phyloP scores from a whole-genome alignment of 2,329 filamentous ascomycete species.

The Trichoderma arundinaceum region DNA sequence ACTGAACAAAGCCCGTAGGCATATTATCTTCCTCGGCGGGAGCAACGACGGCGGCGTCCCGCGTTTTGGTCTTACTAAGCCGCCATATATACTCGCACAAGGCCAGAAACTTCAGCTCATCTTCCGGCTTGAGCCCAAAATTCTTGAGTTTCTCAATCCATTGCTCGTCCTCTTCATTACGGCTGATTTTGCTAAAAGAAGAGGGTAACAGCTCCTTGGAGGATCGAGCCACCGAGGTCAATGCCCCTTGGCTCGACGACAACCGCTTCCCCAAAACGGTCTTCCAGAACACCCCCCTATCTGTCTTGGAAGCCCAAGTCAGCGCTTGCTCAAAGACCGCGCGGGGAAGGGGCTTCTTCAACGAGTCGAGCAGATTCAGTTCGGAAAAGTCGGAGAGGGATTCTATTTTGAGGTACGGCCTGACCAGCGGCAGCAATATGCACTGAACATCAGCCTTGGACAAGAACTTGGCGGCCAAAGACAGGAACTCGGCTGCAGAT shows the following conservation, averaged over 20 bases:
- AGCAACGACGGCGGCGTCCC: conserved; percentile 47
- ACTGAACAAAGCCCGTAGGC: conserved; percentile 61
- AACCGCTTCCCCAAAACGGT: conserved; percentile 69
- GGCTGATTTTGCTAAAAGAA: conserved; percentile 67
- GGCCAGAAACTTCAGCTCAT: conserved; percentile 87
- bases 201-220: conserved; percentile 62
- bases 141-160: conserved; percentile 88
- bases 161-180: conserved; percentile 90
- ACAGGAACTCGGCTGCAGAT: conserved; percentile 82
- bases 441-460: conserved; percentile 82
- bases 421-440: conserved; percentile 79
- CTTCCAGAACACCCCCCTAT: conserved; percentile 88
- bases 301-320: conserved; percentile 81
- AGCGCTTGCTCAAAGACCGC: conserved; percentile 84
- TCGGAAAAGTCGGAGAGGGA: conserved; percentile 72
- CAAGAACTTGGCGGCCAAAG: conserved; percentile 75
- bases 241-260: conserved; percentile 66
- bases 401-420: conserved; percentile 78
- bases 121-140: conserved; percentile 79
- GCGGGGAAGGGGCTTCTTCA: conserved; percentile 82
- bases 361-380: conserved; percentile 74
- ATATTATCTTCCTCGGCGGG: conserved; percentile 44
- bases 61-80: conserved; percentile 72
- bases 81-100: conserved; percentile 92
- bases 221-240: conserved; percentile 58